A percentile compares a stretch with the other conserved stretches of the same genome.
phyloP scores from a whole-genome alignment of 2,329 filamentous ascomycete species.

The Cladosporium sp. region DNA sequence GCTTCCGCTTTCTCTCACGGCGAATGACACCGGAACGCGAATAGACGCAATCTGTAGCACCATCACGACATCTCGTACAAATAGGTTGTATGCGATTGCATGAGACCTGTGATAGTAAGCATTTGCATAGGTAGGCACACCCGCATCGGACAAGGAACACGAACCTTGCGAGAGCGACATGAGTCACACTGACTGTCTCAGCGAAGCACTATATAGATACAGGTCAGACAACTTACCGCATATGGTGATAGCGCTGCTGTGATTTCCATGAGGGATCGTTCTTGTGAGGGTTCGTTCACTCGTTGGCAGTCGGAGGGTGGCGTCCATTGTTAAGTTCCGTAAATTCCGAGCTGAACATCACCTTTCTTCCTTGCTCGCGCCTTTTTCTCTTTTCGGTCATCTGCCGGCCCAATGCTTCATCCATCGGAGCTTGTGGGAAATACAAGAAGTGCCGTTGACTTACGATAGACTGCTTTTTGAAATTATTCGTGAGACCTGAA shows the following conservation, averaged over 20 bases:
- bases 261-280: background rate
- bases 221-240: background rate
- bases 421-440: background rate
- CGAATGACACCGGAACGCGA: constrained; percentile 20
- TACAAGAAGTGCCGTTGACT: no score
- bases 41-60: constrained; percentile 14
- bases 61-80: constrained; percentile 16
- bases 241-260: background rate
- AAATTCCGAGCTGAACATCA: background rate
- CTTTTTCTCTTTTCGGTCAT: background rate
- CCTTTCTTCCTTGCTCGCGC: background rate
- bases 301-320: no score
- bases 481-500: no score
- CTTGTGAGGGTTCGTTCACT: no score
- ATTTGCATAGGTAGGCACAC: background rate
- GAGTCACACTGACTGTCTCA: constrained; percentile 16
- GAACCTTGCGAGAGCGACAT: constrained; percentile 19
- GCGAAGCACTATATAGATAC: background rate
- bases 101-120: constrained; percentile 10
- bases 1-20: constrained; percentile 17
- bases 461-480: no score
- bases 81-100: constrained; percentile 15
- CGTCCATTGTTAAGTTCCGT: no score
- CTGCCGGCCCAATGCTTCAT: background rate
- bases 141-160: background rate